Evolutionary conservation across 805 yeast species (phyloP).

Genomic region (Candida anglica): DNA sequence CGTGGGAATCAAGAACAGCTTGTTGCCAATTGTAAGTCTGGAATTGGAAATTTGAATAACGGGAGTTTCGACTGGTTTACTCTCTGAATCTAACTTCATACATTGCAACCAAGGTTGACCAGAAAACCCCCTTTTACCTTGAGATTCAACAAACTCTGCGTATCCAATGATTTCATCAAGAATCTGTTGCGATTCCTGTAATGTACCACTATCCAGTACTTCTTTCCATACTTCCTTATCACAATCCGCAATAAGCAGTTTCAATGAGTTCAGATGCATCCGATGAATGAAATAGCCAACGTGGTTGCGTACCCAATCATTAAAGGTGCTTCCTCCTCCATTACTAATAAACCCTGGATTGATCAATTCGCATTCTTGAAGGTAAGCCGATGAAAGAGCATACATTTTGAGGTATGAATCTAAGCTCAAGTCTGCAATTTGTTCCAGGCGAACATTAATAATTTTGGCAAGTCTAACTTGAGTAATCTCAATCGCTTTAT

Average conservation of each 20-base stretch:
- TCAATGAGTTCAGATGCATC: slow-evolving; percentile 50
- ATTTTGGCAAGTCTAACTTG: slow-evolving; percentile 78
- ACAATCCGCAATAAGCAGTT: slow-evolving; percentile 42
- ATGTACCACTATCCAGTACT: slow-evolving; percentile 43
- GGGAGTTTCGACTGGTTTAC: slow-evolving; percentile 1
- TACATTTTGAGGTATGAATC: slow-evolving; percentile 66
- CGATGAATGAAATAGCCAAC: slow-evolving; percentile 54
- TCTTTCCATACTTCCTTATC: slow-evolving; percentile 83
- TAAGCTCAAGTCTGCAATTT: slow-evolving; percentile 53
- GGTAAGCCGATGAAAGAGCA: slow-evolving; percentile 61
- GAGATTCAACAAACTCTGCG: slow-evolving; percentile 17
- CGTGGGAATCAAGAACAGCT: slow-evolving; percentile 27
- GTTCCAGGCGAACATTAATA: slow-evolving; percentile 70
- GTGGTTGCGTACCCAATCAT: slow-evolving; percentile 65
- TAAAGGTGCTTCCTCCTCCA: slow-evolving; percentile 47
- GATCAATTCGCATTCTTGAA: slow-evolving; percentile 79
- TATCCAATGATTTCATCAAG: slow-evolving; percentile 22
- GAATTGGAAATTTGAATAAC: neutral
- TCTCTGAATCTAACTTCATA: slow-evolving; percentile 18
- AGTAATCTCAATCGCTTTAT: slow-evolving; percentile 62
- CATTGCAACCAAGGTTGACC: slow-evolving; percentile 24
- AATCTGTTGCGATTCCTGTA: slow-evolving; percentile 21
- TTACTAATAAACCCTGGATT: slow-evolving; percentile 62
- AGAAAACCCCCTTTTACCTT: slow-evolving; percentile 16
- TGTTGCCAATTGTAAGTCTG: slow-evolving; percentile 13